Evolutionary conservation across 805 yeast species (phyloP), one percentile per base, ranked within the genome.

Genomic region (Nadsonia fulvescens): DNA sequence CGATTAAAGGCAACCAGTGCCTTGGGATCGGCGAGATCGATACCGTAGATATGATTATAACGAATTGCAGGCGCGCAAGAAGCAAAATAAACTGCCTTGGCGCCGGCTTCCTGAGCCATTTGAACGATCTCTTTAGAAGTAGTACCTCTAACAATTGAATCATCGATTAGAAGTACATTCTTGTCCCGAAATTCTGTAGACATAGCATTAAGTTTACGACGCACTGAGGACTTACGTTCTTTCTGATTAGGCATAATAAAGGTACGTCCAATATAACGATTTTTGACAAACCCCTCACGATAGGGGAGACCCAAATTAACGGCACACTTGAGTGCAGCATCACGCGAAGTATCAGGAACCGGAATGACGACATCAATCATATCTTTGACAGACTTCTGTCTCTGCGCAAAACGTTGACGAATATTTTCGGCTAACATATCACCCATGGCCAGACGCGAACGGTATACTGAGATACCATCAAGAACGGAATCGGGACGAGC

Each of bases 41-140:
- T 89, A 49, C 98, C 98, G 50, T 89, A 89, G 32, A 89, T 81
- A 48, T 89, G 98, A 55, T 89, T 89, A 54, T 60, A 70, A 51
- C 98, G 69, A 42, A 89, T 89, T 9, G 95, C 91, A 15, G 98
- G 98, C 8, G 98, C 92, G 45, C 95, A 89, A 14, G 93, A 78
- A 0, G 98, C 98, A 50, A 89, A 75, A 48, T 68, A 86, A n/a
- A 89, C 98, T 40, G 70, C 74, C 34, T 66, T 71, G 23, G 98
- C 98, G 32, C 98, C 98, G 4, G 96, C 93, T 51, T 89, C 98
- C 41, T 75, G 66, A 9, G 98, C 98, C 98, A 89, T 89, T 38
- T 71, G 75, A 16, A 89, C 92, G 37, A 89, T 89, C 56, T 89
- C 98, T 48, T 69, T 76, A 5, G 95, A 82, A 3, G 98, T 89